These are phyloP conservation scores for Mortierella polycephala DNA, from an alignment of 371 early-diverging fungal species.

Conservation along the genomic window DNA sequence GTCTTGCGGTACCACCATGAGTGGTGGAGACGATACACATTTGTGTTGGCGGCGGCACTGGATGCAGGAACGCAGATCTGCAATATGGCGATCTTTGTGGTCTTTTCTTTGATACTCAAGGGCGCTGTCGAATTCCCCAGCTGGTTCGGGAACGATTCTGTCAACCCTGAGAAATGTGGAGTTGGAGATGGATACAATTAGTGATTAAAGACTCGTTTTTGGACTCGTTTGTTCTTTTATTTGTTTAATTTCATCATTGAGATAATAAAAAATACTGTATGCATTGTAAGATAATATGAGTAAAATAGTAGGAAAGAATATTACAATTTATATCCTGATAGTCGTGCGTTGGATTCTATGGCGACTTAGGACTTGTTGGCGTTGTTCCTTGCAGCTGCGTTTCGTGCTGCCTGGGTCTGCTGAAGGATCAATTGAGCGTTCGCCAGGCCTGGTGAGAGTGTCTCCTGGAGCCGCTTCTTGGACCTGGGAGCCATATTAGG, in stretches of 20 bases:
- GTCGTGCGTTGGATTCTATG: background rate
- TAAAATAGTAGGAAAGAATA: background rate
- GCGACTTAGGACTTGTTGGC: background rate
- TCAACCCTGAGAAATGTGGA: constrained; percentile 39
- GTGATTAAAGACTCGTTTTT: background rate
- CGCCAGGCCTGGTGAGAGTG: constrained; percentile 37
- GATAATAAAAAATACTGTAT: background rate
- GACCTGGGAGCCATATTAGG: too few species aligned
- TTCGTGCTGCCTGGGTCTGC: constrained; percentile 20
- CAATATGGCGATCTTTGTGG: constrained; percentile 54
- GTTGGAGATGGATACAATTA: constrained; percentile 47
- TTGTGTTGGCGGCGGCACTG: constrained; percentile 55
- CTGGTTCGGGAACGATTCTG: constrained; percentile 35
- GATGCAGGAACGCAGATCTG: constrained; percentile 55
- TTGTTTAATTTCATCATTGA: too few species aligned
- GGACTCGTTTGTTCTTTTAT: background rate
- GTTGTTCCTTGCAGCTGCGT: background rate
- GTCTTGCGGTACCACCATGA: constrained; percentile 43
- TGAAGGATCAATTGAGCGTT: constrained; percentile 51
- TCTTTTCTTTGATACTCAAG: constrained; percentile 39
- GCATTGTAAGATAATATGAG: too few species aligned
- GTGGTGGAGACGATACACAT: constrained; percentile 56
- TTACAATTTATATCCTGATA: background rate
- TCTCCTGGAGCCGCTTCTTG: constrained; percentile 2
- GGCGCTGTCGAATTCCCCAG: constrained; percentile 29